phyloP scores from a whole-genome alignment of 139 green algal species.

The Chlorella ohadii region DNA sequence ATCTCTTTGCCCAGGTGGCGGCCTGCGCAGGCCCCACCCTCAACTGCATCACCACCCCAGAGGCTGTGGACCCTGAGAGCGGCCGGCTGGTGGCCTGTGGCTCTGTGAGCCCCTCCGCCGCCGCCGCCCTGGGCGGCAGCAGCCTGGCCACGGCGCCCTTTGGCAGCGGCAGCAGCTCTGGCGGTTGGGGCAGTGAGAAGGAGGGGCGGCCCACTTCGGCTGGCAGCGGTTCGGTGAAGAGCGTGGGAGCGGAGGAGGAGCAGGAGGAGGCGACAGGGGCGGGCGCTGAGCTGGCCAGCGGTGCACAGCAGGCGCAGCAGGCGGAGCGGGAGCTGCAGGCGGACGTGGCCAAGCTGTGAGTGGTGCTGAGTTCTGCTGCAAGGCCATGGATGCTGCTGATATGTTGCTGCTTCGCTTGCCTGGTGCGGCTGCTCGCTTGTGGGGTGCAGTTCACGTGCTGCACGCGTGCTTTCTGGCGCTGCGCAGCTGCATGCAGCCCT shows the following conservation, averaged over 20 bases:
- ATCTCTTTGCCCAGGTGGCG: not conserved
- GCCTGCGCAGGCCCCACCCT: not conserved
- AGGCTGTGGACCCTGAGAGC: not conserved
- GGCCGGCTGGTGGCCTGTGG: too few species aligned
- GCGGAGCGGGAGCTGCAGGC: not conserved
- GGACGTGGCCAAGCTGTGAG: not conserved
- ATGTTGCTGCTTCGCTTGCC: too few species aligned
- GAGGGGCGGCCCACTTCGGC: too few species aligned
- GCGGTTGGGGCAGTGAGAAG: not conserved
- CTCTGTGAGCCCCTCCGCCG: too few species aligned
- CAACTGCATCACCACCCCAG: not conserved
- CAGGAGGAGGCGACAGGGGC: not conserved
- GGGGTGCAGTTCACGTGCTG: too few species aligned
- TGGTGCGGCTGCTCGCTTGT: too few species aligned
- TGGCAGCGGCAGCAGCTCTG: not conserved
- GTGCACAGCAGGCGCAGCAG: not conserved
- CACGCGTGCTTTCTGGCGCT: too few species aligned
- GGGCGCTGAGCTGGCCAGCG: not conserved
- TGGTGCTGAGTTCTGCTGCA: too few species aligned
- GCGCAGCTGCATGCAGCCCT: too few species aligned
- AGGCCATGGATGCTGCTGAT: too few species aligned
- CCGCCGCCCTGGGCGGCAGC: too few species aligned
- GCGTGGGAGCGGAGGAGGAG: not conserved
- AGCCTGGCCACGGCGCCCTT: not conserved
- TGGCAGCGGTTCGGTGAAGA: too few species aligned